phyloP scores from a whole-genome alignment of 208 protist genomes.

The Wallacemonas sp. region DNA sequence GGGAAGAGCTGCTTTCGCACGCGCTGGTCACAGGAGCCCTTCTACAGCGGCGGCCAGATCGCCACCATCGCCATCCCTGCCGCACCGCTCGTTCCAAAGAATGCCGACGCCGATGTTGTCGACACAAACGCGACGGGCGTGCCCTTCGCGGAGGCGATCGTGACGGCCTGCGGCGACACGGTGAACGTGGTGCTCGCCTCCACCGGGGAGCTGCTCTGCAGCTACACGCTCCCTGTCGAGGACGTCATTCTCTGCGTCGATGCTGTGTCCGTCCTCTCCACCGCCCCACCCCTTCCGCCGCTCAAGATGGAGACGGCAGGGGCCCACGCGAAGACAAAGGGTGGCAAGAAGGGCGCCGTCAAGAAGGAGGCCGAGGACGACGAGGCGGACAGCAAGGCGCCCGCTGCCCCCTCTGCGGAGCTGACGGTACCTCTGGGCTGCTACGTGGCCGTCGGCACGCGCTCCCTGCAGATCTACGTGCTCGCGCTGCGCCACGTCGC shows the following conservation, averaged over 20 bases:
- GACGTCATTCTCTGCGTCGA: constrained; percentile 87
- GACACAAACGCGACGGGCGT: not conserved
- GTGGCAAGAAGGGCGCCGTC: constrained; percentile 12
- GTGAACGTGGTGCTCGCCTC: constrained; percentile 69
- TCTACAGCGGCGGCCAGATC: constrained; percentile 86
- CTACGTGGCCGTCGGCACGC: constrained; percentile 85
- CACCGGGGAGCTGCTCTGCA: constrained; percentile 62
- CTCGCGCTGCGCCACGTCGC: constrained; percentile 20
- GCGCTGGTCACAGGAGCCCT: constrained; percentile 77
- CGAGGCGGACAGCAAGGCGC: not conserved
- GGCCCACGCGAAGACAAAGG: constrained; percentile 9
- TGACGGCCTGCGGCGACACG: constrained; percentile 82
- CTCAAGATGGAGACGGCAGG: constrained; percentile 10
- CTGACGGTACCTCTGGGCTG: constrained; percentile 46
- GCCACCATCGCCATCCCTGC: constrained; percentile 55
- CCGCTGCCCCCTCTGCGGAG: constrained; percentile 9
- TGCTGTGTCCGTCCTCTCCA: constrained; percentile 55
- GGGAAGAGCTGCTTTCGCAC: constrained; percentile 90
- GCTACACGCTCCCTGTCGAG: constrained; percentile 77
- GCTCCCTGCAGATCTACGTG: constrained; percentile 80
- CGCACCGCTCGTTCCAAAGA: not conserved
- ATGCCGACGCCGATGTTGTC: not conserved
- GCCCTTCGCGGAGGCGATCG: constrained; percentile 42
- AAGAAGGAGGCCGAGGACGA: constrained; percentile 14
- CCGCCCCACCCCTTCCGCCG: not conserved